Conservation (phyloP, 208 protist species). For the Phytomonas francai region DNA sequence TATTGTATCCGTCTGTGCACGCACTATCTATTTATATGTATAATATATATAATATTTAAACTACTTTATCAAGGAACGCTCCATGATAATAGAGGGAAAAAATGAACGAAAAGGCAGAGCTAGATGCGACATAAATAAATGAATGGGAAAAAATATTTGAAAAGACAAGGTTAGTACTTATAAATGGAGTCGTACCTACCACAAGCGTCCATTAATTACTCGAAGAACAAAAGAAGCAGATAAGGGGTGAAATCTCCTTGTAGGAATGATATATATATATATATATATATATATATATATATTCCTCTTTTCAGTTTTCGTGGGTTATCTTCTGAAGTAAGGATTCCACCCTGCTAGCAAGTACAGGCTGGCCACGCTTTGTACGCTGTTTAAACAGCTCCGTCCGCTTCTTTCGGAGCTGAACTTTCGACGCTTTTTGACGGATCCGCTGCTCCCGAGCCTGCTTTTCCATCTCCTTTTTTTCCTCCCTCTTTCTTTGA, state of each 20-base stretch:
- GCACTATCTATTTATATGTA: background rate
- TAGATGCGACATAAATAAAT: background rate
- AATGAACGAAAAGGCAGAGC: background rate
- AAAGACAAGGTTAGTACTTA: too few relatives aligned
- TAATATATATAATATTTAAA: background rate
- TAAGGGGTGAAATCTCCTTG: conserved; percentile 1
- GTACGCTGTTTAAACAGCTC: conserved; percentile 60
- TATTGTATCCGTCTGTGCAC: background rate
- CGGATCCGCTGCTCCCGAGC: conserved; percentile 32
- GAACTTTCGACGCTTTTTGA: conserved; percentile 36
- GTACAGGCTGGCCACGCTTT: conserved; percentile 69
- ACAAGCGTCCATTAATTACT: background rate
- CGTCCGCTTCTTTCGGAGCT: conserved; percentile 38
- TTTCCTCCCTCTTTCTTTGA: conserved; percentile 41
- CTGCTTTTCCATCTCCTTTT: conserved; percentile 29
- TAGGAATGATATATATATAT: background rate
- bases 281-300: background rate
- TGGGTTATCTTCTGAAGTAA: conserved; percentile 59
- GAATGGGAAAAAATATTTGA: background rate
- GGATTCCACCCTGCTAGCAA: conserved; percentile 60
- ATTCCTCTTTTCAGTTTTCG: background rate
- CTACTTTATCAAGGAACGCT: background rate
- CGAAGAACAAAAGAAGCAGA: background rate
- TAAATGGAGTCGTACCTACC: too few relatives aligned
- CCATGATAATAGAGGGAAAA: background rate